Conservation (phyloP, 2,329 filamentous ascomycete species). For the Calonectria naviculata region DNA sequence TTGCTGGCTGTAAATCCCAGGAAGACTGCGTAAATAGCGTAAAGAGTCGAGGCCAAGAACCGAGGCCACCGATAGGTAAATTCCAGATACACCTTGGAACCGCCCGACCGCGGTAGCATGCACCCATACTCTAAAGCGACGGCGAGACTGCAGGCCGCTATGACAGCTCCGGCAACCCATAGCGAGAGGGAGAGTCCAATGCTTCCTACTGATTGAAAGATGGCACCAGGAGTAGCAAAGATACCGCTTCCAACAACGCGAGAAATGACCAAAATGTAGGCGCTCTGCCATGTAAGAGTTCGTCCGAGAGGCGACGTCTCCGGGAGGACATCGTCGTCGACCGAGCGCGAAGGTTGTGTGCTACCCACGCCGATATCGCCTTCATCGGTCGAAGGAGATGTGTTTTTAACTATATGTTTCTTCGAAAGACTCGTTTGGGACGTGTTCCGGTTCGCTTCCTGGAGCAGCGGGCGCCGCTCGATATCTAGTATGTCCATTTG, state of each 20-base stretch:
- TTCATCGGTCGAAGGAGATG: conserved; percentile 20
- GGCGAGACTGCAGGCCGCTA: conserved; percentile 70
- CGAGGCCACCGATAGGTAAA: conserved; percentile 73
- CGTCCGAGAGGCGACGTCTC: conserved; percentile 69
- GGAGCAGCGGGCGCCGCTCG: conserved; percentile 25
- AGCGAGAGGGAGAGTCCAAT: conserved; percentile 70
- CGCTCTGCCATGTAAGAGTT: conserved; percentile 70
- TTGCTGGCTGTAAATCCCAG: conserved; percentile 77
- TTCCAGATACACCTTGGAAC: conserved; percentile 78
- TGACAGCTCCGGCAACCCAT: conserved; percentile 71
- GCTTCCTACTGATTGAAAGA: conserved; percentile 74
- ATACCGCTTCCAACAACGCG: conserved; percentile 78
- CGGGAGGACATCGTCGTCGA: conserved; percentile 70
- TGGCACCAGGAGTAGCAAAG: conserved; percentile 77
- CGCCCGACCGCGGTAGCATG: conserved; percentile 77
- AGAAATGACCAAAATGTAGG: conserved; percentile 75
- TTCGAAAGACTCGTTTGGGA: conserved; percentile 9
- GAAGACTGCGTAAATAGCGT: conserved; percentile 72
- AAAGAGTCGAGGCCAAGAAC: conserved; percentile 72
- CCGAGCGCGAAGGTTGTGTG: conserved; percentile 26
- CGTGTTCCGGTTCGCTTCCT: background rate
- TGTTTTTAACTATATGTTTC: background rate
- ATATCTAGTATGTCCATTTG: conserved; percentile 5
- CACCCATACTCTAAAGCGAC: conserved; percentile 76
- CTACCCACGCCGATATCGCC: background rate